Conservation (phyloP, 176 grass and related monocot species). For the Phoenix roebelenii region DNA sequence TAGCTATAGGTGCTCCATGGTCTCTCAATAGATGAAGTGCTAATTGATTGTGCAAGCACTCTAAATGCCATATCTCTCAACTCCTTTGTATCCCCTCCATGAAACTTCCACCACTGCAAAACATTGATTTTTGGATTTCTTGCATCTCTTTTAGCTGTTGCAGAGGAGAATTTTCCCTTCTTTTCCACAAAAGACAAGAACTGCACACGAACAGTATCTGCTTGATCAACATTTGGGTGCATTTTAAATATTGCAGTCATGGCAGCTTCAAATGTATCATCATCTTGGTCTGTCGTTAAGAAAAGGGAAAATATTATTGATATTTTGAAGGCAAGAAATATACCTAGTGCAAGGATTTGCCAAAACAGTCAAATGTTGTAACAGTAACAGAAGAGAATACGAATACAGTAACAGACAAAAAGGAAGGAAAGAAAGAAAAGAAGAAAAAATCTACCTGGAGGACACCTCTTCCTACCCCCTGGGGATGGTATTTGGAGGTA, state of each 20-base stretch:
- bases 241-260: conserved; percentile 22
- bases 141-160: conserved; percentile 25
- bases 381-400: not conserved
- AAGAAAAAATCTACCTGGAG: conserved; percentile 9
- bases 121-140: conserved; percentile 26
- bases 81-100: conserved; percentile 27
- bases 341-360: conserved; percentile 1
- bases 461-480: conserved; percentile 17
- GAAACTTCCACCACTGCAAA: conserved; percentile 29
- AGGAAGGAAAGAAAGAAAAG: not conserved
- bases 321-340: not conserved
- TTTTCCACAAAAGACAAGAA: conserved; percentile 21
- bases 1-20: conserved; percentile 28
- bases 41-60: conserved; percentile 18
- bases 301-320: not conserved
- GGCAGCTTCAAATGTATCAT: conserved; percentile 23
- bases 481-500: conserved; percentile 21
- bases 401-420: not conserved
- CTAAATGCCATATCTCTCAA: conserved; percentile 27
- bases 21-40: conserved; percentile 18
- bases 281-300: conserved; percentile 17
- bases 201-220: conserved; percentile 21
- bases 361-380: too few species aligned
- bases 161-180: conserved; percentile 25
- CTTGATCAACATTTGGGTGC: conserved; percentile 13